phyloP scores from a whole-genome alignment of 2,329 filamentous ascomycete genomes.

The Aspergillus brunneoviolaceus region DNA sequence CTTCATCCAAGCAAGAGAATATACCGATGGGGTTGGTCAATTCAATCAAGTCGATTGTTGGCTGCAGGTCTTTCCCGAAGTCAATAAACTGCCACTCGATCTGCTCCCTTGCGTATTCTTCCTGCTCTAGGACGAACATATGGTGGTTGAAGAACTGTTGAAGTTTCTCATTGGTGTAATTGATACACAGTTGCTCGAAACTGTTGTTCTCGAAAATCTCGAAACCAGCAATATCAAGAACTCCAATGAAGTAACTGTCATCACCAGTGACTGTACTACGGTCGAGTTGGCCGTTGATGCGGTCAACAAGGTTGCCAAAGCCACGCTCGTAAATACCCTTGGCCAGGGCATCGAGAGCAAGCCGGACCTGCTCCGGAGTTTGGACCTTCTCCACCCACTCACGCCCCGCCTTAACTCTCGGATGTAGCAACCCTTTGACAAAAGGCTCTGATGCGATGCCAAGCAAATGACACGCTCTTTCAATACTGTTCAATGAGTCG shows the following conservation, averaged over 20 bases:
- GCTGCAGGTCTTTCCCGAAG: slow-evolving; percentile 94
- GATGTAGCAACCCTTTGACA: slow-evolving; percentile 82
- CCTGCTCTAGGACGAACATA: slow-evolving; percentile 98
- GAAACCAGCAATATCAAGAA: slow-evolving; percentile 97
- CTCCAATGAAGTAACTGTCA: slow-evolving; percentile 93
- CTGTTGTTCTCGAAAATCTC: slow-evolving; percentile 98
- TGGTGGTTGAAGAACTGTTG: slow-evolving; percentile 99
- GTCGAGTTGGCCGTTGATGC: slow-evolving; percentile 90
- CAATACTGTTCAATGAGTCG: slow-evolving; percentile 71
- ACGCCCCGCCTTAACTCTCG: slow-evolving; percentile 88
- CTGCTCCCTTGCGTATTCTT: slow-evolving; percentile 94
- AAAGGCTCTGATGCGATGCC: slow-evolving; percentile 85
- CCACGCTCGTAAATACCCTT: slow-evolving; percentile 98
- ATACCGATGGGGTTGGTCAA: slow-evolving; percentile 96
- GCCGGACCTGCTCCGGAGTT: slow-evolving; percentile 90
- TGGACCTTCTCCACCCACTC: slow-evolving; percentile 99
- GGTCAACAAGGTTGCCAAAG: slow-evolving; percentile 86
- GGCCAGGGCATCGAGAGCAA: slow-evolving; percentile 83
- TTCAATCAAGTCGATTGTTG: slow-evolving; percentile 96
- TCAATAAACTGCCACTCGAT: slow-evolving; percentile 99
- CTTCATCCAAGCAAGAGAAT: slow-evolving; percentile 96
- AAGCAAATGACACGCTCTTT: slow-evolving; percentile 77
- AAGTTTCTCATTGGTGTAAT: slow-evolving; percentile 98
- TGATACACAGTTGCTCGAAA: slow-evolving; percentile 98
- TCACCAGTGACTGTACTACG: slow-evolving; percentile 78